These are phyloP conservation scores for Globisporangium yorkense DNA, from an alignment of 352 stramenopile species.

Conservation along the genomic window DNA sequence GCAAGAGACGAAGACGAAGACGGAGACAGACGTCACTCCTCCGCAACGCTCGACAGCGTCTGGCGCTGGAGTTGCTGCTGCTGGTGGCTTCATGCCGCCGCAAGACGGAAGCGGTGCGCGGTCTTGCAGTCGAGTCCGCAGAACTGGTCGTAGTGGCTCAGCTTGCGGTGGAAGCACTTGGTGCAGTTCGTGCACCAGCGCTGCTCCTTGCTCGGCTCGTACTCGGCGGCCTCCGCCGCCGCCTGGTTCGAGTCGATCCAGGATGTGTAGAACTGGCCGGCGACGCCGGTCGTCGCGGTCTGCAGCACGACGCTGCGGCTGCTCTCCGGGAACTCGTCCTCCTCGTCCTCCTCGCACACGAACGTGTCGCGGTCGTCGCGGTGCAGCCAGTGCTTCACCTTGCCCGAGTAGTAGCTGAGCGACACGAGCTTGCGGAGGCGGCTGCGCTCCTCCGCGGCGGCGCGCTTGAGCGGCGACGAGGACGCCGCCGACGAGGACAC, in stretches of 20 bases:
- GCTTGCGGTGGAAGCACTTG: slow-evolving; percentile 65
- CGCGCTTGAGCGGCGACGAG: slow-evolving; percentile 6
- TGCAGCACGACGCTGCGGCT: slow-evolving; percentile 26
- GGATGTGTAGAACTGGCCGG: slow-evolving; percentile 12
- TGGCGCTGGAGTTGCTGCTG: slow-evolving; percentile 1
- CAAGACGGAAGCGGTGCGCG: slow-evolving; percentile 26
- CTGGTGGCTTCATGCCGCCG: slow-evolving; percentile 22
- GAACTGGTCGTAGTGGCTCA: slow-evolving; percentile 67
- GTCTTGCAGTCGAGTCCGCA: slow-evolving; percentile 71
- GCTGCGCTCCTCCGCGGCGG: slow-evolving; percentile 22
- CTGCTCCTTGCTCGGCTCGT: slow-evolving; percentile 62
- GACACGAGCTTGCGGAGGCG: slow-evolving; percentile 56
- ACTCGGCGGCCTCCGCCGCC: slow-evolving; percentile 15
- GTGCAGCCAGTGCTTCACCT: slow-evolving; percentile 49
- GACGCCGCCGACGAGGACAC: neutral
- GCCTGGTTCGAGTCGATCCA: slow-evolving; percentile 15
- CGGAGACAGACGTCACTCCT: too few relatives aligned
- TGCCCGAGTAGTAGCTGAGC: slow-evolving; percentile 45
- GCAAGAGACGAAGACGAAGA: too few relatives aligned
- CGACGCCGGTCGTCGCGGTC: neutral
- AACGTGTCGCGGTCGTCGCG: slow-evolving; percentile 53
- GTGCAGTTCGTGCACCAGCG: slow-evolving; percentile 74
- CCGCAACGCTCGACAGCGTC: neutral
- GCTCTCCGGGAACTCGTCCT: slow-evolving; percentile 49
- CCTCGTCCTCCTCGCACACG: slow-evolving; percentile 52